phyloP scores from a whole-genome alignment of 352 stramenopile species.

The Lagenidium giganteum region DNA sequence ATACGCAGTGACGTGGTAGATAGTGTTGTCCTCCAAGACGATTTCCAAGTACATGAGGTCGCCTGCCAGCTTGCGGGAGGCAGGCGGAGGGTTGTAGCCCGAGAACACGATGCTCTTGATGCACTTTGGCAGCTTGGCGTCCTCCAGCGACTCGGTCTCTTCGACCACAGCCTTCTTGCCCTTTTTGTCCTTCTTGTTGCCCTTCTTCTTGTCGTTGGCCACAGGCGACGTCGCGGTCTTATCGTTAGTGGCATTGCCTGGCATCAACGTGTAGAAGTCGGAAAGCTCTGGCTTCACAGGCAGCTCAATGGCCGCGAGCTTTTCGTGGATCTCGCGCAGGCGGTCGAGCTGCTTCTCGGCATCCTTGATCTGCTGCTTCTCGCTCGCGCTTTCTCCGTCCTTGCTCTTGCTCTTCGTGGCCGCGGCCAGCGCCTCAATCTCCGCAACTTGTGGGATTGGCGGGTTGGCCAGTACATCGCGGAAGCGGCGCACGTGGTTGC shows the following conservation, averaged over 20 bases:
- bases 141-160: constrained; percentile 13
- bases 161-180: constrained; percentile 17
- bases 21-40: constrained; percentile 51
- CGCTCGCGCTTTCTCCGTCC: constrained; percentile 11
- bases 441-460: constrained; percentile 56
- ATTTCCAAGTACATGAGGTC: constrained; percentile 95
- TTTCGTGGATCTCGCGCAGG: constrained; percentile 77
- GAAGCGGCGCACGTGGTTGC: constrained; percentile 76
- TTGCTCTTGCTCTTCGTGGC: constrained; percentile 20
- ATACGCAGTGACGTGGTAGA: constrained; percentile 86
- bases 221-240: constrained; percentile 16
- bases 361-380: constrained; percentile 68
- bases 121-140: constrained; percentile 74
- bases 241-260: constrained; percentile 17
- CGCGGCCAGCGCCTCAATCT: constrained; percentile 9
- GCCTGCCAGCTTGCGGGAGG: constrained; percentile 85
- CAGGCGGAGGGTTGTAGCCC: constrained; percentile 93
- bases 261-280: constrained; percentile 71
- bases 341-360: constrained; percentile 78
- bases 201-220: constrained; percentile 19
- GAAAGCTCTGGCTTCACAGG: constrained; percentile 51
- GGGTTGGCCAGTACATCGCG: constrained; percentile 80
- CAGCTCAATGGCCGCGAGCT: constrained; percentile 72
- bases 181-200: constrained; percentile 24
- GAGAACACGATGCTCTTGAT: constrained; percentile 90